A percentile compares a stretch with the other conserved stretches of the same genome.
Conservation (phyloP, 2,329 filamentous ascomycete genomes). For the Arachnomyces sp. region DNA sequence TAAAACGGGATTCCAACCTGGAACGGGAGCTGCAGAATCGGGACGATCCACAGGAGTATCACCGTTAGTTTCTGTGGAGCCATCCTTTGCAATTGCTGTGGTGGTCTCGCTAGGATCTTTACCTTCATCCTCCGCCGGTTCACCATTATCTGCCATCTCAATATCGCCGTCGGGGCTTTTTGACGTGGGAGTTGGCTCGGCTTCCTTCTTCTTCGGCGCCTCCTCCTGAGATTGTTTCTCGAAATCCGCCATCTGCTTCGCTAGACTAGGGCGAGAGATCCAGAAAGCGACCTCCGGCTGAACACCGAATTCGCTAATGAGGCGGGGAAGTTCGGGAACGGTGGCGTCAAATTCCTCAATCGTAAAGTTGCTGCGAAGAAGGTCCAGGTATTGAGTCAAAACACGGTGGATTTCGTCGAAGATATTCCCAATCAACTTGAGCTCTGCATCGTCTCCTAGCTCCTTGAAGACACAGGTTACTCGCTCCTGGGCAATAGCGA, state of each 20-base stretch:
- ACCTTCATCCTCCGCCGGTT: constrained; percentile 27
- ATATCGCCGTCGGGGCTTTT: constrained; percentile 21
- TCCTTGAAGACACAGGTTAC: constrained; percentile 75
- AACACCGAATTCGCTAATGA: constrained; percentile 72
- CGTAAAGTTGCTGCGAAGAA: constrained; percentile 71
- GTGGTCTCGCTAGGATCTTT: constrained; percentile 18
- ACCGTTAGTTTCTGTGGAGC: constrained; percentile 10
- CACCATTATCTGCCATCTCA: constrained; percentile 25
- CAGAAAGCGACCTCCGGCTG: constrained; percentile 76
- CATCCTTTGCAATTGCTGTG: constrained; percentile 13
- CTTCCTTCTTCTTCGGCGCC: constrained; percentile 21
- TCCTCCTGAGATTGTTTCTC: constrained; percentile 26
- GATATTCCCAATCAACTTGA: constrained; percentile 82
- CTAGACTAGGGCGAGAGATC: constrained; percentile 67
- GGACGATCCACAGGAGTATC: constrained; percentile 9
- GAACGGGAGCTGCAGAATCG: constrained; percentile 24
- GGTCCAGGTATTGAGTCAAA: constrained; percentile 78
- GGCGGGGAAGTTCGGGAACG: constrained; percentile 63
- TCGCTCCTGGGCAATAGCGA: constrained; percentile 83
- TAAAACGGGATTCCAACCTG: constrained; percentile 60
- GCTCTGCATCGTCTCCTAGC: constrained; percentile 60
- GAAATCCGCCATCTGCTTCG: constrained; percentile 49
- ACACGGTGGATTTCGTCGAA: constrained; percentile 85
- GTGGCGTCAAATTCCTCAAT: constrained; percentile 67
- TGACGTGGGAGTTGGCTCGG: constrained; percentile 9